phyloP scores from a whole-genome alignment of 2,329 filamentous ascomycete species.

The Trichoderma brevicompactum region DNA sequence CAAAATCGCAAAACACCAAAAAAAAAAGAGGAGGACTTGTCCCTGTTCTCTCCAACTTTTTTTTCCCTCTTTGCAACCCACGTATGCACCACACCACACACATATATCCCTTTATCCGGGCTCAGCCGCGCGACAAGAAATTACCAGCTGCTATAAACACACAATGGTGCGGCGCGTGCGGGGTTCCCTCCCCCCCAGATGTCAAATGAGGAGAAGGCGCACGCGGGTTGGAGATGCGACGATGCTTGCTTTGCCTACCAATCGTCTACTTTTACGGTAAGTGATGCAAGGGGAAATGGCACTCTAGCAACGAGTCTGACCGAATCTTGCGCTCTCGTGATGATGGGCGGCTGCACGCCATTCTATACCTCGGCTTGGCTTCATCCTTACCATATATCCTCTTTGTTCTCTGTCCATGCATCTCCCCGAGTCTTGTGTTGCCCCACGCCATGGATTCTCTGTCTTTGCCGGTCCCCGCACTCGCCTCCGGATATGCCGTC shows the following conservation, averaged over 20 bases:
- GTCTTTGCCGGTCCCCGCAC: no score
- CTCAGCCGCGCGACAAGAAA: conserved; percentile 16
- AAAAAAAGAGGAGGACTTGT: no score
- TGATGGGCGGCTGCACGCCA: not conserved
- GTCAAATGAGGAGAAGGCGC: conserved; percentile 4
- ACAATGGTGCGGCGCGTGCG: not conserved
- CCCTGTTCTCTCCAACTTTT: not conserved
- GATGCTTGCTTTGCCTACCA: not conserved
- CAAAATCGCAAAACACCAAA: no score
- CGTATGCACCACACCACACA: not conserved
- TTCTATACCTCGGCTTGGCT: not conserved
- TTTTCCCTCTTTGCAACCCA: not conserved
- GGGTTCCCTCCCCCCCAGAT: not conserved
- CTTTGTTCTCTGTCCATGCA: not conserved
- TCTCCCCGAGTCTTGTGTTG: not conserved
- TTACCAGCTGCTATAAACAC: conserved; percentile 14
- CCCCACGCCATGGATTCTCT: no score
- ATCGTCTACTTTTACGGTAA: not conserved
- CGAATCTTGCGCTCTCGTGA: not conserved
- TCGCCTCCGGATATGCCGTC: not conserved
- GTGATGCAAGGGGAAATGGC: not conserved
- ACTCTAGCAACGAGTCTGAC: no score
- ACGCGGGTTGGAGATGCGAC: conserved; percentile 14
- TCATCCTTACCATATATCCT: not conserved
- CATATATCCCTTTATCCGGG: conserved; percentile 13